Evolutionary conservation across 331 rosid genomes (phyloP).

Genomic region (Stylosanthes scabra): DNA sequence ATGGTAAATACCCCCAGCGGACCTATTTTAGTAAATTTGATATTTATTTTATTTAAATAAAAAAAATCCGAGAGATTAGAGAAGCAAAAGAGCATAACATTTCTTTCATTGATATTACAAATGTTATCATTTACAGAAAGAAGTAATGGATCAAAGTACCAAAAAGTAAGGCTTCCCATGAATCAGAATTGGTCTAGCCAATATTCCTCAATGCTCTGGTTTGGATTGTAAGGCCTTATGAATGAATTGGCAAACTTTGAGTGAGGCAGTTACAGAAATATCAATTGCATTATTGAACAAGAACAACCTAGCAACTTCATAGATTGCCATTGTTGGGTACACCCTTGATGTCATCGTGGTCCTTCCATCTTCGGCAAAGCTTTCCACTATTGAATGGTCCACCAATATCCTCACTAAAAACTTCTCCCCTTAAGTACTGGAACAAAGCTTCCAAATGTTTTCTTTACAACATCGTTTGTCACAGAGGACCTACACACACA

Average conservation of each 20-base stretch:
- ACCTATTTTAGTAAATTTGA: no score
- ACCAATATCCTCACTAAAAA: slow-evolving; percentile 71
- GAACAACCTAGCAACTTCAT: slow-evolving; percentile 70
- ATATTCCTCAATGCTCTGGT: not conserved
- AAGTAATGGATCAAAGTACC: slow-evolving; percentile 18
- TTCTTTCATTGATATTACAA: not conserved
- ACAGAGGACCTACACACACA: slow-evolving; percentile 68
- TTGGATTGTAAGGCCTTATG: slow-evolving; percentile 64
- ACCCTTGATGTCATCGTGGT: slow-evolving; percentile 61
- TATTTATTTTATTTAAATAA: no score
- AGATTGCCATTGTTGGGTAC: slow-evolving; percentile 78
- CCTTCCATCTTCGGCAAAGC: slow-evolving; percentile 83
- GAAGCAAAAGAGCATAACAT: not conserved
- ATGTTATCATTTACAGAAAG: slow-evolving; percentile 12
- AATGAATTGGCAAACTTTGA: slow-evolving; percentile 76
- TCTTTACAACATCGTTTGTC: slow-evolving; percentile 70
- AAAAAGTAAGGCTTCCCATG: not conserved
- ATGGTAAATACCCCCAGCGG: no score
- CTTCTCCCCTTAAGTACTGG: slow-evolving; percentile 76
- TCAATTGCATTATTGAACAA: slow-evolving; percentile 72
- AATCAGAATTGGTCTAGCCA: not conserved
- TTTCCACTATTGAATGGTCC: slow-evolving; percentile 77
- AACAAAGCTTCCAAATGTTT: slow-evolving; percentile 61
- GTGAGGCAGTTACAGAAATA: slow-evolving; percentile 51
- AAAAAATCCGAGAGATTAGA: no score